Evolutionary conservation across 140 eudicot species (phyloP).

Genomic region (Senecio squalidus): DNA sequence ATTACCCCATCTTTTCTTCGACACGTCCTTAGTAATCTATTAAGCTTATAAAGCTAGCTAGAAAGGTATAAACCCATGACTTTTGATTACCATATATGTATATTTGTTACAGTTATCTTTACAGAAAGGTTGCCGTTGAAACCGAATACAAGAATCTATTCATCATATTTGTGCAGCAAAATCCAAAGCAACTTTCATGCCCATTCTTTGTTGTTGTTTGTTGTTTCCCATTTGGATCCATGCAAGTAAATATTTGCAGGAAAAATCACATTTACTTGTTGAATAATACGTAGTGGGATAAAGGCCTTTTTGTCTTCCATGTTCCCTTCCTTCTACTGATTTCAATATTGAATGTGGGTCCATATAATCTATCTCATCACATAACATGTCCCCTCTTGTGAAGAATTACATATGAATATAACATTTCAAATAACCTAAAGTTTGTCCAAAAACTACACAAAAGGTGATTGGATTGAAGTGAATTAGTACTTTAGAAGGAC

Average conservation of each 20-base stretch:
- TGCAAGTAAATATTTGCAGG: conserved; percentile 23
- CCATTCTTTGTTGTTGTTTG: conserved; percentile 31
- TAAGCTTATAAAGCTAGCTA: too few species aligned
- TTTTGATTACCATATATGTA: neutral
- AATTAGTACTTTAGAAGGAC: too few species aligned
- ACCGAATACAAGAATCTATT: conserved; percentile 20
- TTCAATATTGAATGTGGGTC: conserved; percentile 24
- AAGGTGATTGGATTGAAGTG: neutral
- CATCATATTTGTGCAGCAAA: conserved; percentile 23
- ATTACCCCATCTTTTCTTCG: too few species aligned
- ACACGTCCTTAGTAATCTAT: too few species aligned
- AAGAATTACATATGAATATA: conserved; percentile 16
- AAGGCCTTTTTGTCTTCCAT: conserved; percentile 26
- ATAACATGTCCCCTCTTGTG: conserved; percentile 25
- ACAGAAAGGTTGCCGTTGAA: conserved; percentile 30
- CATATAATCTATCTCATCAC: conserved; percentile 17
- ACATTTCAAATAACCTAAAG: neutral
- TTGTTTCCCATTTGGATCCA: conserved; percentile 23
- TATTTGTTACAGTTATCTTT: conserved; percentile 6
- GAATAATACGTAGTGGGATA: conserved; percentile 33
- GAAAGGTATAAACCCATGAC: neutral
- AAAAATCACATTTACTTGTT: conserved; percentile 18
- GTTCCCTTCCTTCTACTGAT: conserved; percentile 11
- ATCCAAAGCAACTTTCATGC: conserved; percentile 30
- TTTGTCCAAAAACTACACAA: neutral